Conservation (phyloP, 805 yeast species). For the Starmerella lactis-condensi region DNA sequence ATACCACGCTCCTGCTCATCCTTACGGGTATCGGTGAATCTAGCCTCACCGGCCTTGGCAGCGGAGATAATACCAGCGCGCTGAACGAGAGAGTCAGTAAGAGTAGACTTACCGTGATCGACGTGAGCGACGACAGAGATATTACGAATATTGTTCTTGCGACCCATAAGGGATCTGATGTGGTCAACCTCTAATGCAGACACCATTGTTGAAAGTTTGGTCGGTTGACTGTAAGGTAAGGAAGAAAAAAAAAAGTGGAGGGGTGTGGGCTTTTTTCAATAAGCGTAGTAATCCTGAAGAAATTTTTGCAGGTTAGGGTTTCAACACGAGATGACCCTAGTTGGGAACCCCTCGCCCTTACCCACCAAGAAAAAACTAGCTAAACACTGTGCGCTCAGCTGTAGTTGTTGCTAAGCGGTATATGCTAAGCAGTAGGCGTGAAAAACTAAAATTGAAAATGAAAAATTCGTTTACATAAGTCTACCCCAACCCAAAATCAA, state of each 20-base stretch:
- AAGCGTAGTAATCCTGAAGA: slow-evolving; percentile 1
- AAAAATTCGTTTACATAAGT: too few relatives aligned
- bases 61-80: slow-evolving; percentile 99
- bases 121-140: slow-evolving; percentile 99
- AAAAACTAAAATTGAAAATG: too few relatives aligned
- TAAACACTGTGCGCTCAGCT: too few relatives aligned
- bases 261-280: too few relatives aligned
- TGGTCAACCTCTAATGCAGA: slow-evolving; percentile 32
- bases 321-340: too few relatives aligned
- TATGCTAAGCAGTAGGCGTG: too few relatives aligned
- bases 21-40: slow-evolving; percentile 99
- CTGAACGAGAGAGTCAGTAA: slow-evolving; percentile 98
- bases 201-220: slow-evolving; percentile 15
- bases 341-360: too few relatives aligned
- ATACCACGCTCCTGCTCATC: slow-evolving; percentile 99
- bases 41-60: slow-evolving; percentile 99
- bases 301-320: slow-evolving; percentile 16
- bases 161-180: slow-evolving; percentile 98
- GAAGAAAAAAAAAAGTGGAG: slow-evolving; percentile 4
- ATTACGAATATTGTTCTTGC: slow-evolving; percentile 99
- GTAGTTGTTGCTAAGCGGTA: too few relatives aligned
- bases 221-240: slow-evolving; percentile 5
- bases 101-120: slow-evolving; percentile 99
- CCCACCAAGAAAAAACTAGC: too few relatives aligned
- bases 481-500: too few relatives aligned